Base-by-base conservation (phyloP, 2,329 filamentous ascomycete genomes). In the Claviceps spartinae region DNA sequence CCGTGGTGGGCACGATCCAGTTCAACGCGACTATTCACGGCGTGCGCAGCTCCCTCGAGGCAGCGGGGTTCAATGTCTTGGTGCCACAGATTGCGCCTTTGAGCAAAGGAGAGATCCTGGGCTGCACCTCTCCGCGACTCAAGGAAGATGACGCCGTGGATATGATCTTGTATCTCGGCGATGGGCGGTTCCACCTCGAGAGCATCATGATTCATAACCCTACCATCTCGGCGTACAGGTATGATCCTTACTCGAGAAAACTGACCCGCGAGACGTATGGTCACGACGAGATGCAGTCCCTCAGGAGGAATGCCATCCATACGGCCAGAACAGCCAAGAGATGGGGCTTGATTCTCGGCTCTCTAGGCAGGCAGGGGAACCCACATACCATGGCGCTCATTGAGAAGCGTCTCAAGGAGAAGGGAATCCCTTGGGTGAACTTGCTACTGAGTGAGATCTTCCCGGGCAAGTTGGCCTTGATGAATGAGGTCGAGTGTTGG, bases 121-220 rank as follows among this genome's bases (percentile, higher is more conserved):
- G 93, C n/a, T 98, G 93, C 67, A 98, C 93, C 7, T 95, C 90
- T 0, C 93, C 93, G 0, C 77, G 78, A 22, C 73, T 91, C 2
- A 65, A 73, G 14, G 67, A 76, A 11, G 73, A 73, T 11, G 77
- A 78, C 47, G 70, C 68, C 43, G 79, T 90, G 22, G 87, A 95
- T 63, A 69, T 88, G 56, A 84, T 96, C 46, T 73, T 96, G 1
- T 96, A 96, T 65, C 80, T 96, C 14, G 90, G 90, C 47, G 90
- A 96, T 63, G 90, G 90, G 13, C 81, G 90, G 54, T 96, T 96
- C 72, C 93, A 98, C 66, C 84, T 98, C 44, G 93, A 98, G 69
- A 94, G 88, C 62, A 91, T 94, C 62, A 98, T 98, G 91, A 98
- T 98, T 58, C 93, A 97, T 65, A 98, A 98, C 69, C 93, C 94